phyloP scores from a whole-genome alignment of 345 rosid genomes.

The Leavenworthia alabamica region DNA sequence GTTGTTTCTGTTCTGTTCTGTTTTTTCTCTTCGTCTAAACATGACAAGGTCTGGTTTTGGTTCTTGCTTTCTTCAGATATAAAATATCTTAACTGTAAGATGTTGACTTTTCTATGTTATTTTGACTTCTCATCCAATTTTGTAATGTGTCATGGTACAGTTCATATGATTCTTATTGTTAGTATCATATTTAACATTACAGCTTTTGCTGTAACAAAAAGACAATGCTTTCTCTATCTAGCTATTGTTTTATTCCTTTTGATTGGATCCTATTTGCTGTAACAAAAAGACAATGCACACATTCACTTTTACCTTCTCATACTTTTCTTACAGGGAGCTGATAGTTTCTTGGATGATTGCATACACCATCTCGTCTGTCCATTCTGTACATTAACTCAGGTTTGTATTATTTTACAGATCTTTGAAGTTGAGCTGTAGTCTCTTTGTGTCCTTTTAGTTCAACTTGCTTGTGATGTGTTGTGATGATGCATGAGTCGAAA shows the following conservation, averaged over 20 bases:
- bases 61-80: conserved; percentile 74
- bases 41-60: conserved; percentile 83
- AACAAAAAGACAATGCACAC: too few relatives aligned
- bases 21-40: too few relatives aligned
- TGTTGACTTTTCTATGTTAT: background rate
- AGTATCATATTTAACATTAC: conserved; percentile 36
- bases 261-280: conserved; percentile 44
- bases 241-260: conserved; percentile 48
- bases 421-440: background rate
- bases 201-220: conserved; percentile 53
- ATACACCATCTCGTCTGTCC: conserved; percentile 71
- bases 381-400: conserved; percentile 79
- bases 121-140: conserved; percentile 19
- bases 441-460: background rate
- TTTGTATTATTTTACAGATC: conserved; percentile 15
- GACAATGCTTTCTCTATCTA: conserved; percentile 61
- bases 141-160: conserved; percentile 48
- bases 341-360: conserved; percentile 65
- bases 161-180: conserved; percentile 47
- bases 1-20: conserved; percentile 59
- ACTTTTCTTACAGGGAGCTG: conserved; percentile 51
- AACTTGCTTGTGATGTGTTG: conserved; percentile 14
- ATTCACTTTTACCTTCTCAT: background rate
- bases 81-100: background rate
- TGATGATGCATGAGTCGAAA: conserved; percentile 72